These are phyloP conservation scores for Apiospora koreana DNA, from an alignment of 2,329 filamentous ascomycete genomes.

Conservation along the genomic window DNA sequence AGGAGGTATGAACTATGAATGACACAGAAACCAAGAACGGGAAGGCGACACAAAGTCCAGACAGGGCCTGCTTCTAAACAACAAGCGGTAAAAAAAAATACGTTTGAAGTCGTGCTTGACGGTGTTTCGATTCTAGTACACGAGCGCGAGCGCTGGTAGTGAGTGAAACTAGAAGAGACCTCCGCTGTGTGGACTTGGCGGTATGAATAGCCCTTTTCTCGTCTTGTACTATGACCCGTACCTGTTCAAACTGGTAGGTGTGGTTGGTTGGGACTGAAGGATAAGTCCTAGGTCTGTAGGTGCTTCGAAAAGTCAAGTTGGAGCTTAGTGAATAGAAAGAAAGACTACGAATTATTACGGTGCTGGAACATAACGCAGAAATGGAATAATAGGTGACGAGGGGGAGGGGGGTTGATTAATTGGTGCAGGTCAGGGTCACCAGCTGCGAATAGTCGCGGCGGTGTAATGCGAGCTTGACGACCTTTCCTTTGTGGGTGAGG, in stretches of 20 bases:
- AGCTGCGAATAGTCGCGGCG: background rate
- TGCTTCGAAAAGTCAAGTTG: background rate
- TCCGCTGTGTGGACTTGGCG: conserved; percentile 1
- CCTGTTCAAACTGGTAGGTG: background rate
- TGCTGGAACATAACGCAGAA: conserved; percentile 4
- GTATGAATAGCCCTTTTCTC: background rate
- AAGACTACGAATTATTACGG: conserved; percentile 10
- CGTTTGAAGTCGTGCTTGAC: conserved; percentile 1
- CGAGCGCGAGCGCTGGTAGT: background rate
- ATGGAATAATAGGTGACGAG: background rate
- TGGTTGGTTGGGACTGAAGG: background rate
- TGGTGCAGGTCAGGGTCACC: conserved; percentile 10
- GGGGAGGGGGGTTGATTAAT: background rate
- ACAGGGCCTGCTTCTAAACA: conserved; percentile 1
- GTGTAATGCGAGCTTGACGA: conserved; percentile 9
- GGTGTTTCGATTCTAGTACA: background rate
- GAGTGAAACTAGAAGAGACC: conserved; percentile 7
- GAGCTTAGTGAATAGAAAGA: background rate
- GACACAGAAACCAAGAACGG: conserved; percentile 17
- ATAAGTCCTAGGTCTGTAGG: background rate
- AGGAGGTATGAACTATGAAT: conserved; percentile 20
- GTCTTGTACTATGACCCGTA: background rate
- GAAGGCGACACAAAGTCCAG: conserved; percentile 15
- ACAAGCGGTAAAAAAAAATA: background rate
- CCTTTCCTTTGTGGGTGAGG: conserved; percentile 1